Conservation (phyloP, 2,329 filamentous ascomycete species). For the Cucurbitaria berberidis region DNA sequence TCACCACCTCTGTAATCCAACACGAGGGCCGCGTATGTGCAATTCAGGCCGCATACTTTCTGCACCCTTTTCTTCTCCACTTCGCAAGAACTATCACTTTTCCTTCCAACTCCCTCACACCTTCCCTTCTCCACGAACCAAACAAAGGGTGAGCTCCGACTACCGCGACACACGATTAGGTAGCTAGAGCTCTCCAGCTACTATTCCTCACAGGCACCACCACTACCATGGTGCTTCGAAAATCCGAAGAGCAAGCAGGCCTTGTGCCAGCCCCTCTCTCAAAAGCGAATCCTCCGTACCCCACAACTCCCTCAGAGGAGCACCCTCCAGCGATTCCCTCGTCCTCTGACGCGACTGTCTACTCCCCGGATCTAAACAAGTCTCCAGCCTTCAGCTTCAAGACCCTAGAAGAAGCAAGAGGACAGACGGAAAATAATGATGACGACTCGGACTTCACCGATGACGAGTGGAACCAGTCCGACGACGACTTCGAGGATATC, state of each 20-base stretch:
- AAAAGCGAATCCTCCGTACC: conserved; percentile 54
- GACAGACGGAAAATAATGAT: conserved; percentile 29
- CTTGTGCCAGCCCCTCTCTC: conserved; percentile 51
- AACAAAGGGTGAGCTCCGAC: not conserved
- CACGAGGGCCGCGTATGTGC: conserved; percentile 10
- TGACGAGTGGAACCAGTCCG: conserved; percentile 44
- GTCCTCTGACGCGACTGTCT: conserved; percentile 23
- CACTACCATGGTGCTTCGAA: conserved; percentile 54
- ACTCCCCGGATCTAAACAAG: conserved; percentile 43
- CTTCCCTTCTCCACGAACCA: not conserved
- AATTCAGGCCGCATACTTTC: not conserved
- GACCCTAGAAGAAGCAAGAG: conserved; percentile 31
- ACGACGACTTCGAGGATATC: conserved; percentile 43
- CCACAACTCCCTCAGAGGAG: conserved; percentile 49
- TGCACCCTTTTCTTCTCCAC: not conserved
- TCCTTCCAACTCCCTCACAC: not conserved
- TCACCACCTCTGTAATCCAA: conserved; percentile 3
- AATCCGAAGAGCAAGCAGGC: conserved; percentile 44
- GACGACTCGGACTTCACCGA: conserved; percentile 40
- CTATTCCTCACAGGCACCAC: not conserved
- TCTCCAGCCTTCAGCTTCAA: conserved; percentile 52
- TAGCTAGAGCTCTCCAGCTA: not conserved
- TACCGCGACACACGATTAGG: not conserved
- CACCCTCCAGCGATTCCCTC: conserved; percentile 32
- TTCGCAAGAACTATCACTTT: not conserved